phyloP scores from a whole-genome alignment of 257 asterid genomes.

The Forsythia viridissima region DNA sequence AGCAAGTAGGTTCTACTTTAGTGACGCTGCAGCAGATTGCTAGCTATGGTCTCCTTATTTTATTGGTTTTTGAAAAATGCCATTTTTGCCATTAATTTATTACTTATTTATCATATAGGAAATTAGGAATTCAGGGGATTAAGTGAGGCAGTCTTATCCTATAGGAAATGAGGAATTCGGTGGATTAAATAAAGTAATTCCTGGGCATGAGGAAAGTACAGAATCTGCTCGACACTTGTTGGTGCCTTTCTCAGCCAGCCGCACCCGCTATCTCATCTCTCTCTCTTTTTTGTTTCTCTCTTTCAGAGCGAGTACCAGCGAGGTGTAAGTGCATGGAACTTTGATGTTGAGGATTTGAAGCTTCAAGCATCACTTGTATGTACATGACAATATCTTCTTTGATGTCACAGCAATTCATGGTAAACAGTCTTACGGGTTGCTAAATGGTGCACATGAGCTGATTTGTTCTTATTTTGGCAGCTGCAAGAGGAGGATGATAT shows the following conservation, averaged over 20 bases:
- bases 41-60: not conserved
- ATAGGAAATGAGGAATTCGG: not conserved
- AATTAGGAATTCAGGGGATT: not conserved
- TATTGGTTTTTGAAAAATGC: conserved; percentile 4
- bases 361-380: conserved; percentile 91
- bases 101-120: not conserved
- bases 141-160: not conserved
- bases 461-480: conserved; percentile 45
- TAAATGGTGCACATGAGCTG: conserved; percentile 24
- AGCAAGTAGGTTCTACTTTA: not conserved
- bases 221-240: conserved; percentile 4
- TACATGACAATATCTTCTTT: not conserved
- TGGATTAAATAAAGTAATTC: conserved; percentile 12
- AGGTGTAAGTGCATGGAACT: conserved; percentile 99
- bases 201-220: conserved; percentile 17
- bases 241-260: not conserved
- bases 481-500: conserved; percentile 82
- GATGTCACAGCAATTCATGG: not conserved
- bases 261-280: not conserved
- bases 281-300: conserved; percentile 23
- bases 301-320: conserved; percentile 95
- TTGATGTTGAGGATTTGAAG: conserved; percentile 94
- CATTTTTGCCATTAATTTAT: not conserved
- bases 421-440: conserved; percentile 10
- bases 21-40: conserved; percentile 7